Percentiles rank a stretch among this genome's conserved stretches.
phyloP scores from a whole-genome alignment of 2,329 filamentous ascomycete species.

The Cryoendolithus antarcticus region DNA sequence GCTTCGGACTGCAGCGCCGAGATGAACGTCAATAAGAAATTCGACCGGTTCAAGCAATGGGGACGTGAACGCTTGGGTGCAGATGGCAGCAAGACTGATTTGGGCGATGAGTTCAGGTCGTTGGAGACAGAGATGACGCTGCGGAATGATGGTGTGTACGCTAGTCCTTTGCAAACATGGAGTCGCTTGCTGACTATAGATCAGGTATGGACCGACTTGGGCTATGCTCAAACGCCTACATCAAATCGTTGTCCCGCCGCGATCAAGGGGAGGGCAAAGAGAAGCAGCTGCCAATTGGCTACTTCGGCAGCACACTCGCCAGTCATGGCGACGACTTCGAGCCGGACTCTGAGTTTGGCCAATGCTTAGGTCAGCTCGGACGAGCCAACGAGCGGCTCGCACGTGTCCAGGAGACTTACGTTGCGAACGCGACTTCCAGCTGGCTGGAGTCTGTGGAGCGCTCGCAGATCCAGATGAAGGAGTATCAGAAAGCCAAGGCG shows the following conservation, averaged over 20 bases:
- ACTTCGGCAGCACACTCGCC: slow-evolving; percentile 76
- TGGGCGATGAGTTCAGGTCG: slow-evolving; percentile 82
- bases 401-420: slow-evolving; percentile 72
- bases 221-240: slow-evolving; percentile 69
- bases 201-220: slow-evolving; percentile 84
- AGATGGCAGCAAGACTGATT: slow-evolving; percentile 65
- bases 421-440: slow-evolving; percentile 61
- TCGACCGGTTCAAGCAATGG: slow-evolving; percentile 96
- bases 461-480: slow-evolving; percentile 88
- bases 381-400: slow-evolving; percentile 80
- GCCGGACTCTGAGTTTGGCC: slow-evolving; percentile 78
- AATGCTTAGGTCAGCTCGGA: slow-evolving; percentile 67
- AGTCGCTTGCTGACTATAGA: slow-evolving; percentile 1
- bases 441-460: slow-evolving; percentile 91
- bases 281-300: slow-evolving; percentile 66
- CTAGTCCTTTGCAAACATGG: background rate
- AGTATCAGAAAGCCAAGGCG: slow-evolving; percentile 85
- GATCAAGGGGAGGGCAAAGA: slow-evolving; percentile 79
- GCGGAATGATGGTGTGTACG: slow-evolving; percentile 63
- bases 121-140: slow-evolving; percentile 84
- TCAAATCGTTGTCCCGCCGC: slow-evolving; percentile 78
- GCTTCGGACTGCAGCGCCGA: slow-evolving; percentile 8
- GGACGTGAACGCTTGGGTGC: slow-evolving; percentile 91
- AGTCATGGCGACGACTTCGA: slow-evolving; percentile 88
- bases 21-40: slow-evolving; percentile 64